Evolutionary conservation across 2,329 filamentous ascomycete species (phyloP).

Genomic region (Lasiodiplodia citricola): DNA sequence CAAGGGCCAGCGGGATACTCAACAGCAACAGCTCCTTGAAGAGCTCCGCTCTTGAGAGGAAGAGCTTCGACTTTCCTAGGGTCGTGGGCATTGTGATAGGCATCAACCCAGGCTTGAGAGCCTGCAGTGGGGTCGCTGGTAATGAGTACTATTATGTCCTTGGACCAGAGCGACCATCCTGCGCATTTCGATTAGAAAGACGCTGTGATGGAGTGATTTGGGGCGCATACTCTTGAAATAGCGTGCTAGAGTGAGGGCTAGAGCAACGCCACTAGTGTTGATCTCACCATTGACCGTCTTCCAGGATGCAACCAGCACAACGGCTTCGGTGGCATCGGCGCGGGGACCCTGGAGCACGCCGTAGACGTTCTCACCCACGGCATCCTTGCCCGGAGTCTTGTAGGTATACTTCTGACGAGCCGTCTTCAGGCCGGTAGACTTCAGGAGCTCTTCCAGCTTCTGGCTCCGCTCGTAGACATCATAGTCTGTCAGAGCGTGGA

Average conservation of each 20-base stretch:
- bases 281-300: slow-evolving; percentile 76
- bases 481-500: slow-evolving; percentile 64
- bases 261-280: slow-evolving; percentile 85
- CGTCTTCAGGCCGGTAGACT: slow-evolving; percentile 81
- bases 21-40: slow-evolving; percentile 91
- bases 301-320: slow-evolving; percentile 91
- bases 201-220: neutral
- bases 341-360: slow-evolving; percentile 90
- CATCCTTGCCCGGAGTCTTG: slow-evolving; percentile 73
- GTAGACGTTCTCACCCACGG: slow-evolving; percentile 88
- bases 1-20: slow-evolving; percentile 77
- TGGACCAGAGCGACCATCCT: slow-evolving; percentile 98
- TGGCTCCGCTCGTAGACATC: slow-evolving; percentile 59
- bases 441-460: slow-evolving; percentile 76
- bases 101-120: slow-evolving; percentile 95
- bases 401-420: slow-evolving; percentile 90
- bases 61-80: slow-evolving; percentile 73
- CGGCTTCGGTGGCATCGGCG: slow-evolving; percentile 95
- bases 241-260: slow-evolving; percentile 83
- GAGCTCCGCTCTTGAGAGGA: slow-evolving; percentile 86
- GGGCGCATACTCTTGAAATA: slow-evolving; percentile 82
- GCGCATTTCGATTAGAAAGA: neutral
- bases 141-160: slow-evolving; percentile 93
- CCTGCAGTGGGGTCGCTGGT: slow-evolving; percentile 88
- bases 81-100: slow-evolving; percentile 90